Evolutionary conservation across 202 grass and related monocot genomes (phyloP), one percentile per base, ranked within the genome.

Genomic region (Zoysia matrella): DNA sequence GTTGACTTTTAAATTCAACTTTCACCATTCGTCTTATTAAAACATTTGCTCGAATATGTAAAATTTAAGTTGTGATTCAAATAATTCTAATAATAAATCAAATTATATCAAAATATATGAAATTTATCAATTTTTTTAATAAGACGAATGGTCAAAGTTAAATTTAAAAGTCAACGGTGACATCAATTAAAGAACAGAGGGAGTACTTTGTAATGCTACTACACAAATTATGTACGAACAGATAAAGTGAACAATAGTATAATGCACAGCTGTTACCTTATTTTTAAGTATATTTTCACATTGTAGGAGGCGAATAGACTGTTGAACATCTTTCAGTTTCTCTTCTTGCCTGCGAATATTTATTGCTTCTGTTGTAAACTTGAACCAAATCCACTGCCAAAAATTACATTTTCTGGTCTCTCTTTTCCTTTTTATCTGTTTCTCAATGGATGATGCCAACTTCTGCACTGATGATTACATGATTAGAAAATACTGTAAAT

Each of bases 221-320:
- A 0, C 22, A 69, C 18, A 73, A 65, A 47, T 63, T 69, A 61
- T 12, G 14, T 30, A 13, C 47, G 67, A 55, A 10, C 8, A 68
- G 72, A 41, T 80, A 39, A 16, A 60, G 40, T 56, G 30, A 63
- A 81, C 15, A 69, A 48, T 46, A 53, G 30, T 57, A 81, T 22
- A 52, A 65, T 50, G 60, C 62, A 72, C 18, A 52, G 47, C 0
- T 4, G 60, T 18, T 97, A 94, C 91, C 89, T 97, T 97, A 60
- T 88, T 77, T 65, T 92, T 86, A 50, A 94, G 80, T 50, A 85
- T 85, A 75, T 86, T 94, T 76, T 85, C 87, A 88, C 82, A 90
- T 49, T 92, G 94, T 30, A 86, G 81, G 45, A 77, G 67, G 13
- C 80, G 89, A 52, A 97, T 92, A 64, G 74, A 84, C 39, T 79